Evolutionary conservation across 1,139 yeast genomes (phyloP), one percentile per base, ranked within the genome.

Genomic region (Yamadazyma triangularis): DNA sequence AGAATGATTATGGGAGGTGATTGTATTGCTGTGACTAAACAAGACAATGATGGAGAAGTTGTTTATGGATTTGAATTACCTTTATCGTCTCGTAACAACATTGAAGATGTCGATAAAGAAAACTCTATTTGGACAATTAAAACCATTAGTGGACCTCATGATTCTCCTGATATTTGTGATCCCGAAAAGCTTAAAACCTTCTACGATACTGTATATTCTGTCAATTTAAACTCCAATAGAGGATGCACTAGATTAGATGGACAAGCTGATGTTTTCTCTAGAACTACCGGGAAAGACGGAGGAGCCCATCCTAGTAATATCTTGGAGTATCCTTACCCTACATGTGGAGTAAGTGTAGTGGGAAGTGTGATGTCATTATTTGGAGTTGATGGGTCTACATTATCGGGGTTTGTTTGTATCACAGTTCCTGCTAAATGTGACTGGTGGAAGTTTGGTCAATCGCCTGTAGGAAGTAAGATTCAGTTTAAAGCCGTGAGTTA

Each of bases 371-470:
- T 56, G 47, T 50, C 56, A 13, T 40, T 59, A 15, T 58, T 57
- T 41, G 64, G 63, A 11, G 51, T 52, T 22, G 65, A 59, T 41
- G 65, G 65, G 22, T 56, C 56, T 15, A 59, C 65, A 3, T 41
- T 59, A 29, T 55, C 62, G 8, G 65, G 65, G 4, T 60, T 60
- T 34, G 48, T 53, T 2, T 57, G 64, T 44, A 39, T 56, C 30
- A 41, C 58, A 8, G 59, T 55, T 15, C 62, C 64, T 4, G 40
- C 41, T 16, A 43, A 42, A 26, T 49, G 48, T 25, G 65, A 59
- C 31, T 58, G 56, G 51, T 59, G 66, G 64, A 60, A 58, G 34
- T 43, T 47, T 36, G 66, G 65, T 4, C 64, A 60, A 41, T 63
- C 58, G 13, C 50, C 50, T 13, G 48, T 55, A 22, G 56, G 51